Evolutionary conservation across 192 early-diverging fungal genomes (phyloP).

Genomic region (Entomortierella lignicola): DNA sequence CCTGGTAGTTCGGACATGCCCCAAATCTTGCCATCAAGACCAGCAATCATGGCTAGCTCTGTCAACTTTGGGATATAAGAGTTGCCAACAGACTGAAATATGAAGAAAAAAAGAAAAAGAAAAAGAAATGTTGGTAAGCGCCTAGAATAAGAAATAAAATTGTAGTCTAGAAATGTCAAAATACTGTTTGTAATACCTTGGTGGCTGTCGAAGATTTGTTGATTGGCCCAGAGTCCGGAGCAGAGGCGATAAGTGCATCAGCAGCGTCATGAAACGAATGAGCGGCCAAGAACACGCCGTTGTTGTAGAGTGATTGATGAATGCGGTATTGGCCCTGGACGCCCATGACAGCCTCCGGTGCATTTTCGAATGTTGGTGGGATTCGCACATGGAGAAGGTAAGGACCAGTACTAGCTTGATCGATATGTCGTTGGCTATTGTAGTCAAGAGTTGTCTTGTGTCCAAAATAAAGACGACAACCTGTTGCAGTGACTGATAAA

Average conservation of each 20-base stretch:
- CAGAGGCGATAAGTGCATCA: constrained; percentile 73
- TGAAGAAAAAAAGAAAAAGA: not conserved
- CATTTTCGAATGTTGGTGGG: constrained; percentile 65
- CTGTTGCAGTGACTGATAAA: constrained; percentile 84
- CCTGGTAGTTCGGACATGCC: constrained; percentile 75
- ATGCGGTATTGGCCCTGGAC: constrained; percentile 53
- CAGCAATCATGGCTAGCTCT: constrained; percentile 61
- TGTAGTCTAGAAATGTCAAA: not conserved
- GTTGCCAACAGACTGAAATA: constrained; percentile 22
- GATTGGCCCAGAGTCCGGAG: constrained; percentile 73
- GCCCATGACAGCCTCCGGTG: constrained; percentile 33
- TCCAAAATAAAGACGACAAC: constrained; percentile 82
- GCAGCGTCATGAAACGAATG: constrained; percentile 73
- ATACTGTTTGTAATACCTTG: constrained; percentile 15
- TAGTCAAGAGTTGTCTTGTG: constrained; percentile 47
- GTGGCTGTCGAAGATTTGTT: constrained; percentile 35
- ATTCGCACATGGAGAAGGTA: constrained; percentile 78
- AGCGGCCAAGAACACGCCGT: constrained; percentile 76
- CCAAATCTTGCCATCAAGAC: constrained; percentile 86
- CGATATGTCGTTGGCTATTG: constrained; percentile 26
- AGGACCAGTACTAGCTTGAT: constrained; percentile 20
- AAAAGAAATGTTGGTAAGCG: not conserved
- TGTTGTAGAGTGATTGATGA: constrained; percentile 74
- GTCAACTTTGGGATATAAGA: constrained; percentile 51
- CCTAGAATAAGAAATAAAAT: too few relatives aligned